These are phyloP conservation scores for Plasmodium vivax DNA, from an alignment of 169 alveolate genomes.

Conservation along the genomic window DNA sequence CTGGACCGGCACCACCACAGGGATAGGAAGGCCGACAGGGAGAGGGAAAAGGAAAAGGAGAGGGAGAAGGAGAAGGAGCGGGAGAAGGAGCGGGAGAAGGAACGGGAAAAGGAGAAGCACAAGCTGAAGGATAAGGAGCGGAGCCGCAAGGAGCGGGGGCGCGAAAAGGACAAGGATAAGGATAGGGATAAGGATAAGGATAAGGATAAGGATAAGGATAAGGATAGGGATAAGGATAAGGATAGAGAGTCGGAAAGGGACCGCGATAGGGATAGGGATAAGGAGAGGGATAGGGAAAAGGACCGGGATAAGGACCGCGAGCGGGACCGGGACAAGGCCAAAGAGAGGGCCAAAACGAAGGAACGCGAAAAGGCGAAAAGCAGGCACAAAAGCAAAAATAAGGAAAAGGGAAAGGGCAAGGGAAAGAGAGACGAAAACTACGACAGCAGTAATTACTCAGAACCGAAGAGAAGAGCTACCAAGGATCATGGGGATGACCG, in stretches of 20 bases:
- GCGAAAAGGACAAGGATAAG: conserved; percentile 6
- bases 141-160: neutral
- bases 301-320: neutral
- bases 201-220: neutral
- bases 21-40: conserved; percentile 38
- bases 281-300: neutral
- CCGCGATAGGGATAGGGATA: neutral
- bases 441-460: conserved; percentile 47
- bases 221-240: neutral
- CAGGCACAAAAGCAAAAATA: conserved; percentile 11
- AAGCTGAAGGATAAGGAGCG: conserved; percentile 9
- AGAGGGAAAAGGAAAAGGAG: neutral
- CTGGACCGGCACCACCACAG: conserved; percentile 11
- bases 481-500: conserved; percentile 28
- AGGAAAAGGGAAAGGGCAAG: conserved; percentile 5
- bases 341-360: neutral
- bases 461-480: conserved; percentile 18
- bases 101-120: no score
- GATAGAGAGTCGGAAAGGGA: no score
- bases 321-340: neutral
- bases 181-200: neutral
- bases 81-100: no score
- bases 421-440: conserved; percentile 17
- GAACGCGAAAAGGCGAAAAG: conserved; percentile 14
- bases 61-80: conserved; percentile 12